Evolutionary conservation across 2,329 filamentous ascomycete genomes (phyloP), one percentile per base, ranked within the genome.

Genomic region (Trichoderma cornu-damae): DNA sequence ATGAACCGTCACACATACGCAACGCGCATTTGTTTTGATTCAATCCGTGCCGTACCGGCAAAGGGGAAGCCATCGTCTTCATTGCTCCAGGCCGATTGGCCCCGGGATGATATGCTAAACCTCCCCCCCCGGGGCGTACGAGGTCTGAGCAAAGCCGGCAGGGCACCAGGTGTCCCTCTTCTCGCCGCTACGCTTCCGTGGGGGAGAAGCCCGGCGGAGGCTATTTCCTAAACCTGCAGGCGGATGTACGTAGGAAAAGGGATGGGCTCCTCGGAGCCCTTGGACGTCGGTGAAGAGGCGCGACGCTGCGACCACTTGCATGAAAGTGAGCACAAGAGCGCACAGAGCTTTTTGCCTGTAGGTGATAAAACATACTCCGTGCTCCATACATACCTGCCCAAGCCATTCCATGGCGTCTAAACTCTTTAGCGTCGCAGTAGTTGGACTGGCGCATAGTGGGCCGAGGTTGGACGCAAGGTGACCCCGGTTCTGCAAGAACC

Each of bases 221-320:
- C n/a, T 46, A 47, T 38, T 37, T 20, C 22, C 28, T 46, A 46
- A 46, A 43, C 30, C 52, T 55, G 52, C 32, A 38, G 30, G 52
- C 52, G 32, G 42, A 55, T 22, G 32, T 22, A 34, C n/a, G n/a
- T n/a, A n/a, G n/a, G 37, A 32, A 38, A 40, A 11, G 54, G 14
- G 47, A 32, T 20, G 6, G 40, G 35, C 51, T 43, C 40, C 22
- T 37, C 24, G 20, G 47, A 28, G 30, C 40, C 44, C 28, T n/a
- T 50, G 43, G 40, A 34, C 51, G 44, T 59, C 57, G 57, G 57
- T 59, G 57, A 57, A 59, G 57, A 59, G 20, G 14, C 38, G 49
- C 34, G 37, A 59, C 56, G 28, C 48, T 43, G 49, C 26, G 34
- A 58, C 49, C 40, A 38, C 49, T 43, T 54, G 56, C 56, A 58